These are phyloP conservation scores for Aspergillus sp. DNA, from an alignment of 2,329 filamentous ascomycete species.

Conservation along the genomic window DNA sequence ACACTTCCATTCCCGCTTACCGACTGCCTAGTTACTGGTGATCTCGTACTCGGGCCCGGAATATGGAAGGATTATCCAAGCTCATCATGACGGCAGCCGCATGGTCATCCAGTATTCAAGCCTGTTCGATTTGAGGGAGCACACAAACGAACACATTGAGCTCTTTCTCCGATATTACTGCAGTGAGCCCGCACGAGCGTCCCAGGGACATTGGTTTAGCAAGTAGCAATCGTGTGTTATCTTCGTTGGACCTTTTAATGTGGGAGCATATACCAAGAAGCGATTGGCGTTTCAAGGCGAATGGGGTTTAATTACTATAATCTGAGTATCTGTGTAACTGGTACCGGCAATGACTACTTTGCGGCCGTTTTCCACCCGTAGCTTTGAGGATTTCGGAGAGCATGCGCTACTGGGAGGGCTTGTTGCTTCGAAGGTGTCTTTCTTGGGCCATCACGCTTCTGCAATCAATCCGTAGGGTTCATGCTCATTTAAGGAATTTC, in stretches of 20 bases:
- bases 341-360: too few species aligned
- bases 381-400: too few species aligned
- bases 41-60: constrained; percentile 2
- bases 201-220: neutral
- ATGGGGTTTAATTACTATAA: too few species aligned
- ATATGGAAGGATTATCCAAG: constrained; percentile 6
- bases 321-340: too few species aligned
- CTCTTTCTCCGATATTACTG: neutral
- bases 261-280: neutral
- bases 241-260: neutral
- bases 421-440: too few species aligned
- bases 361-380: too few species aligned
- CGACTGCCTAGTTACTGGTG: neutral
- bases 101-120: constrained; percentile 3
- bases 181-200: neutral
- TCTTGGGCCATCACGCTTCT: too few species aligned
- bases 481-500: too few species aligned
- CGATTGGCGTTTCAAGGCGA: too few species aligned
- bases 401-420: too few species aligned
- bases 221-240: neutral
- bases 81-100: constrained; percentile 2
- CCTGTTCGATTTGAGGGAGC: neutral
- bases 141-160: neutral
- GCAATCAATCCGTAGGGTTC: too few species aligned
- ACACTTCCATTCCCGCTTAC: neutral